Evolutionary conservation across 1,139 yeast genomes (phyloP).

Genomic region (Hemisphaericaspora subhashii): DNA sequence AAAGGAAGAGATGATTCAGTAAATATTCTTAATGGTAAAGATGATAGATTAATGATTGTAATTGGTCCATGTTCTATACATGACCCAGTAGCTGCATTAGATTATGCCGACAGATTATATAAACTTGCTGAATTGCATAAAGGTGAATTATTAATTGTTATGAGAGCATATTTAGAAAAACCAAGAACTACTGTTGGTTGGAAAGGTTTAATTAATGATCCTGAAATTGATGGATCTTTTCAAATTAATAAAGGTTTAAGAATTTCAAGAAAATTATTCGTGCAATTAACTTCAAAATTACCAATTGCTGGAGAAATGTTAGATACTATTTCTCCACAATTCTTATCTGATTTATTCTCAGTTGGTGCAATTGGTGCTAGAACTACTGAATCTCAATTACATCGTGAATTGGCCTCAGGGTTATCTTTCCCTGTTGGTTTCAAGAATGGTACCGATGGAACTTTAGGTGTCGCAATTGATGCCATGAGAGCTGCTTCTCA

Average conservation of each 20-base stretch:
- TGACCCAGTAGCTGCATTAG: slow-evolving; percentile 86
- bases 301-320: slow-evolving; percentile 98
- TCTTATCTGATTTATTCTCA: slow-evolving; percentile 83
- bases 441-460: slow-evolving; percentile 98
- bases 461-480: slow-evolving; percentile 88
- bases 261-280: slow-evolving; percentile 81
- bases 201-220: slow-evolving; percentile 98
- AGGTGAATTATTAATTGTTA: slow-evolving; percentile 76
- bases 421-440: slow-evolving; percentile 97
- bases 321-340: slow-evolving; percentile 98
- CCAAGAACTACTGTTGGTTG: slow-evolving; percentile 99
- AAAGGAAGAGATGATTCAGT: slow-evolving; percentile 76
- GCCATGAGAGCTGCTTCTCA: slow-evolving; percentile 91
- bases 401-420: slow-evolving; percentile 96
- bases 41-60: slow-evolving; percentile 82
- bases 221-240: slow-evolving; percentile 89
- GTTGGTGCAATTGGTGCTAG: slow-evolving; percentile 99
- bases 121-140: slow-evolving; percentile 66
- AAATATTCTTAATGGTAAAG: slow-evolving; percentile 67
- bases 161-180: slow-evolving; percentile 97
- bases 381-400: slow-evolving; percentile 97
- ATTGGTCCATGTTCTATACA: slow-evolving; percentile 97
- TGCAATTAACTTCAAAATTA: slow-evolving; percentile 72
- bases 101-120: slow-evolving; percentile 74
- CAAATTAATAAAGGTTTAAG: slow-evolving; percentile 94